phyloP scores from a whole-genome alignment of 2,329 filamentous ascomycete genomes.

The Hymenoscyphus fraxineus region DNA sequence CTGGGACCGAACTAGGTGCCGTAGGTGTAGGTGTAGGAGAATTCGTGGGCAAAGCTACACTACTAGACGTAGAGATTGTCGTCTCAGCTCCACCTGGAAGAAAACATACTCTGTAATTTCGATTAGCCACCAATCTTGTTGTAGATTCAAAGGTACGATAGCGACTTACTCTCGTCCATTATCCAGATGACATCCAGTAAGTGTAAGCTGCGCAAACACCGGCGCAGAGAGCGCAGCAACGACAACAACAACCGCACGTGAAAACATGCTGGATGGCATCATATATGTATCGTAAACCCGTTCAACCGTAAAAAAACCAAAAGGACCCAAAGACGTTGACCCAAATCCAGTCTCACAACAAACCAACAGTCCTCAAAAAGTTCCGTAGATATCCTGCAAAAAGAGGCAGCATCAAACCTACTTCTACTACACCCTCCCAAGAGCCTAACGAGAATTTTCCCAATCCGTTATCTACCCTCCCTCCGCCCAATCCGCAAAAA shows the following conservation, averaged over 20 bases:
- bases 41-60: neutral
- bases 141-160: neutral
- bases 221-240: neutral
- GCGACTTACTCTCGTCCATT: conserved; percentile 30
- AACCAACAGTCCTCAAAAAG: too few relatives aligned
- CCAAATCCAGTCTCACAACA: too few relatives aligned
- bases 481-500: neutral
- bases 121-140: neutral
- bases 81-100: conserved; percentile 4
- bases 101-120: neutral
- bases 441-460: too few relatives aligned
- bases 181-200: conserved; percentile 35
- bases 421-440: too few relatives aligned
- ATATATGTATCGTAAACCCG: neutral
- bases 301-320: neutral
- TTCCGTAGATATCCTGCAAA: too few relatives aligned
- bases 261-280: neutral
- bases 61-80: neutral
- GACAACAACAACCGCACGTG: neutral
- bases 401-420: too few relatives aligned
- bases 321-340: neutral
- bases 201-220: conserved; percentile 13
- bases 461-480: too few relatives aligned
- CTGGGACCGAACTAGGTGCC: neutral
- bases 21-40: neutral